A percentile compares a stretch with the other conserved stretches of the same genome.
phyloP scores from a whole-genome alignment of 2,329 filamentous ascomycete species.

The Microsporum canis region DNA sequence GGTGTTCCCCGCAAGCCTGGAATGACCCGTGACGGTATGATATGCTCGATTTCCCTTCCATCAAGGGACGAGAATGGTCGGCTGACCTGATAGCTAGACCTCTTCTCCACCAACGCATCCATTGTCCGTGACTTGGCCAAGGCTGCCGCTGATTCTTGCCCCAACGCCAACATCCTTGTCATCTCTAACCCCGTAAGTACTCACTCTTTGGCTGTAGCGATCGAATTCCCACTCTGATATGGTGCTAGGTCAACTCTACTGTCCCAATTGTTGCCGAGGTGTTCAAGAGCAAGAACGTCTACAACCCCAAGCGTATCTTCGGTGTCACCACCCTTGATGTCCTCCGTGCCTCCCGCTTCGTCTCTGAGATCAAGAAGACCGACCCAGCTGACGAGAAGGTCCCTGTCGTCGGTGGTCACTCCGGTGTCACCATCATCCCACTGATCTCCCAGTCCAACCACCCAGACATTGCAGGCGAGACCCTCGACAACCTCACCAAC shows the following conservation, averaged over 20 bases:
- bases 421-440: constrained; percentile 94
- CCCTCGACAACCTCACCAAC: constrained; percentile 65
- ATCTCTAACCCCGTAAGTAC: constrained; percentile 80
- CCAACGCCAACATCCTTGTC: constrained; percentile 89
- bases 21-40: constrained; percentile 85
- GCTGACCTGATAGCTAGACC: constrained; percentile 44
- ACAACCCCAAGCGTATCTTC: constrained; percentile 98
- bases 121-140: constrained; percentile 98
- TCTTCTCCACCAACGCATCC: constrained; percentile 99
- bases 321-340: constrained; percentile 99
- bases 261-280: constrained; percentile 96
- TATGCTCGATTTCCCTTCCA: constrained; percentile 15
- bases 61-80: not conserved
- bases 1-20: constrained; percentile 98
- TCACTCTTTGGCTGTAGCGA: not conserved
- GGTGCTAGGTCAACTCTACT: constrained; percentile 75
- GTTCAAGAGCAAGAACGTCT: constrained; percentile 89
- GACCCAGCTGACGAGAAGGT: constrained; percentile 90
- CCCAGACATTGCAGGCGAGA: constrained; percentile 66
- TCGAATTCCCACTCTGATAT: not conserved
- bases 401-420: constrained; percentile 94
- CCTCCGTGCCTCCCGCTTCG: constrained; percentile 94
- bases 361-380: constrained; percentile 82
- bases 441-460: constrained; percentile 91
- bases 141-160: constrained; percentile 76